phyloP scores from a whole-genome alignment of 495 filamentous ascomycete species.

The Xeromyces bisporus region DNA sequence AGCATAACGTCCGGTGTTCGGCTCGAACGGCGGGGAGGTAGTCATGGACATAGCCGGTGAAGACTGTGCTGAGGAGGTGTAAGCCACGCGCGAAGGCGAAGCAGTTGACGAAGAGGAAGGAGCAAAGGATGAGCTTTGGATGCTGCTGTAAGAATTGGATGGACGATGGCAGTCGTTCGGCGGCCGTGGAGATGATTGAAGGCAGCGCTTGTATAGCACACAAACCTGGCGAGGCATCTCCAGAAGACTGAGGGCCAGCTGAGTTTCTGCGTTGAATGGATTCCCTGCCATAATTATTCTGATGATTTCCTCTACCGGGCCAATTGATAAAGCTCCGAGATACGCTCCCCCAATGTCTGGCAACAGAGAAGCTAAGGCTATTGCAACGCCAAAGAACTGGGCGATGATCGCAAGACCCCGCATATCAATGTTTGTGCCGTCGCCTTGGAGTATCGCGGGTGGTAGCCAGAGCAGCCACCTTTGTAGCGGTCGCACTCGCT shows the following conservation, averaged over 20 bases:
- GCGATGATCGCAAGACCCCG: slow-evolving; percentile 51
- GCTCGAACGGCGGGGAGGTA: slow-evolving; percentile 21
- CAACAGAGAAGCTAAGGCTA: slow-evolving; percentile 78
- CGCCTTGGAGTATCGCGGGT: slow-evolving; percentile 45
- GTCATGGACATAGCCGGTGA: slow-evolving; percentile 23
- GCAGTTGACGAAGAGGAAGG: slow-evolving; percentile 24
- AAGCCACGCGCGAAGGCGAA: slow-evolving; percentile 23
- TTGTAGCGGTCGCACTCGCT: slow-evolving; percentile 67
- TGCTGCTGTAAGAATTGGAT: slow-evolving; percentile 14
- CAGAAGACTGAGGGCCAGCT: slow-evolving; percentile 20
- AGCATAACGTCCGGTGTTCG: too few relatives aligned
- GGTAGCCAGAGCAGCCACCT: slow-evolving; percentile 95
- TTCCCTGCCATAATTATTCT: slow-evolving; percentile 27
- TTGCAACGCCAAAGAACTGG: slow-evolving; percentile 76
- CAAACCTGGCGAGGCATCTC: slow-evolving; percentile 23
- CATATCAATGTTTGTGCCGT: slow-evolving; percentile 22
- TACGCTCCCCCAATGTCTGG: slow-evolving; percentile 81
- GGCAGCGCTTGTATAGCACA: slow-evolving; percentile 18
- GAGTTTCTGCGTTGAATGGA: slow-evolving; percentile 21
- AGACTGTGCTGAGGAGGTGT: slow-evolving; percentile 27
- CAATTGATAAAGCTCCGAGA: slow-evolving; percentile 57
- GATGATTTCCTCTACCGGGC: slow-evolving; percentile 64
- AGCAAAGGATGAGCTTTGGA: slow-evolving; percentile 20
- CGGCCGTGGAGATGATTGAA: slow-evolving; percentile 23
- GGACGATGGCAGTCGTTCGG: slow-evolving; percentile 25